Percentiles rank a stretch among this genome's conserved stretches.
Conservation (phyloP, 2,329 filamentous ascomycete genomes). For the Cordyceps javanica region DNA sequence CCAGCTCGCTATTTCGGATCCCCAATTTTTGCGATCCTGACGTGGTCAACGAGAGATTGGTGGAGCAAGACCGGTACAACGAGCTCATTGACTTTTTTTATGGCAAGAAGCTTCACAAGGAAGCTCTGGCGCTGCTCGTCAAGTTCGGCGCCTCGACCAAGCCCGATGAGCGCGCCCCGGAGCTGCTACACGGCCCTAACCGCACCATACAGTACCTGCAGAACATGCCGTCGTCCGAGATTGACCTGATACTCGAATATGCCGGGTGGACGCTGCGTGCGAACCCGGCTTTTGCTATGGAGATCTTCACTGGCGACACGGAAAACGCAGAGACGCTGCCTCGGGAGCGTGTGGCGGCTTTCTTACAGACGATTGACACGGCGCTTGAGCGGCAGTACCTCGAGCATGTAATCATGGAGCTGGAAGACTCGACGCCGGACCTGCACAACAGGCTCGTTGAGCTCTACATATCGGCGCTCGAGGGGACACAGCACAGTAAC, state of each 20-base stretch:
- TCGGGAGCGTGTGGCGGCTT: conserved; percentile 66
- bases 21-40: conserved; percentile 96
- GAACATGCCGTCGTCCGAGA: conserved; percentile 75
- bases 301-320: conserved; percentile 86
- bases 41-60: conserved; percentile 87
- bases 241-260: conserved; percentile 87
- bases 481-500: conserved; percentile 34
- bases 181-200: conserved; percentile 67
- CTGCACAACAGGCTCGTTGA: conserved; percentile 82
- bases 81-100: conserved; percentile 97
- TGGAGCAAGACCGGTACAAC: conserved; percentile 82
- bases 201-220: conserved; percentile 88
- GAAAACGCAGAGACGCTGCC: conserved; percentile 91
- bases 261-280: conserved; percentile 77
- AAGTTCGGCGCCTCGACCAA: conserved; percentile 65
- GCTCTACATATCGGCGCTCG: conserved; percentile 56
- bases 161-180: conserved; percentile 41
- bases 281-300: conserved; percentile 74
- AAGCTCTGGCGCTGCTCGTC: conserved; percentile 75
- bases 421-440: conserved; percentile 76
- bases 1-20: conserved; percentile 85
- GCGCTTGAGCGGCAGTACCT: conserved; percentile 75
- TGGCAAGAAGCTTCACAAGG: conserved; percentile 85
- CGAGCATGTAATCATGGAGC: conserved; percentile 83
- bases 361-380: conserved; percentile 63